Evolutionary conservation across 1,284 basidiomycete genomes (phyloP), one percentile per base, ranked within the genome.

Genomic region (Neotropicomus parvogracilis): DNA sequence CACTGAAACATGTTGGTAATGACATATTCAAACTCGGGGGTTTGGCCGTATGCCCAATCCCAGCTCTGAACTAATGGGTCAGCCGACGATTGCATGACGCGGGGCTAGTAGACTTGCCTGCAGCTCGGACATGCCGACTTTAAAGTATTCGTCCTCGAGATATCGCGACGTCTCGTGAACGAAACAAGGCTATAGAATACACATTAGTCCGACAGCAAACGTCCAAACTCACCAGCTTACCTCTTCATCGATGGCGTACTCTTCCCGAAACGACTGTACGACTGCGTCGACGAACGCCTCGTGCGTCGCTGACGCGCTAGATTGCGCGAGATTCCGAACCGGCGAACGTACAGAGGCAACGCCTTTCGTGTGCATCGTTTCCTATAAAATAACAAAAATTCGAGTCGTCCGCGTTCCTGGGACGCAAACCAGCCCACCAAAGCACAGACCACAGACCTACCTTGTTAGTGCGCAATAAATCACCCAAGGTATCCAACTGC

Each of bases 31-130:
- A 99, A 98, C 63, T 95, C 90, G 44, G 95, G 95, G 0, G 95
- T 97, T 64, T 97, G 91, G 0, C 95, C 95, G 61, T 83, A 97
- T 26, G 81, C 75, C 94, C 95, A 99, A 20, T 89, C 80, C 97
- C 95, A 98, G 33, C 78, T 84, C 88, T 95, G 62, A 16, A 43
- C 21, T 2, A 44, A 46, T 20, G 10, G 3, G 19, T 44, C 37
- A 49, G 48, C 26, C 17, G 43, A 31, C 5, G 47, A 45, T 7
- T 34, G 32, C 19, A 12, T 13, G 6, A 28, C 44, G 36, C 48
- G 33, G 14, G 17, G 9, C 10, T 5, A 17, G 17, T 13, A 29
- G 14, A 61, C 79, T 45, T 55, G 86, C 91, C 55, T 70, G 74
- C 41, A 97, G 70, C 62, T 95, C 91, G 1, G 72, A 69, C 62